Base-by-base conservation (phyloP, 352 stramenopile species). In the Pythium dissimile region DNA sequence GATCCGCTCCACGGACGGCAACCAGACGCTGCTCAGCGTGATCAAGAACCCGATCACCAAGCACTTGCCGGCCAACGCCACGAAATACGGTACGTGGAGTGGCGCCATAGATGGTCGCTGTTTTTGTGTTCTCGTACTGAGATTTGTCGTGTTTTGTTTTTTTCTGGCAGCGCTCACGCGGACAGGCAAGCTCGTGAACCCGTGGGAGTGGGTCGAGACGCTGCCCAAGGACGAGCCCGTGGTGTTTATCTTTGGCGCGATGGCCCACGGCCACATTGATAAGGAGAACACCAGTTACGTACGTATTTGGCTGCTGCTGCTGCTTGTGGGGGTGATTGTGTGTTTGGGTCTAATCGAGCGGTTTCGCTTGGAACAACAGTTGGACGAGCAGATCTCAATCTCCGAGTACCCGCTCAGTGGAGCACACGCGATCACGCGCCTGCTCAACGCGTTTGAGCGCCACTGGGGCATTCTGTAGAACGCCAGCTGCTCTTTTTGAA, bases 1-100 rank as follows among this genome's bases (percentile, higher is more conserved):
- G 79, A 99, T 99, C 70, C 96, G 97, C 56, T 98, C 97, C 47
- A 96, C 92, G n/a, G 92, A 98, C 54, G 88, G 91, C 56, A 97
- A 94, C 54, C 90, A 97, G 30, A 99, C 93, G 41, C 79, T 99
- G 34, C 86, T 99, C 58, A 99, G 98, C 64, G 96, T 99, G 30
- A 98, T 99, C 66, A 99, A 99, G 72, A 99, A 99, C 84, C 97
- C 97, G 6, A 86, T 99, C 59, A 97, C 96, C 50, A 88, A 95
- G 70, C 88, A 99, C 81, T 79, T 99, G 28, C 96, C 96, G 13
- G 85, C 97, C 24, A 98, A 97, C 64, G 94, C 79, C 54, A 88
- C 88, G 61, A 97, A 97, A 67, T 99, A 98, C 76, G 95, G 80
- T 84, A 37, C 44, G 72, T 59, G 18, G 23, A 53, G 4, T 20